These are phyloP conservation scores for Heliosperma pusillum DNA, from an alignment of 148 eudicot species.

Conservation along the genomic window DNA sequence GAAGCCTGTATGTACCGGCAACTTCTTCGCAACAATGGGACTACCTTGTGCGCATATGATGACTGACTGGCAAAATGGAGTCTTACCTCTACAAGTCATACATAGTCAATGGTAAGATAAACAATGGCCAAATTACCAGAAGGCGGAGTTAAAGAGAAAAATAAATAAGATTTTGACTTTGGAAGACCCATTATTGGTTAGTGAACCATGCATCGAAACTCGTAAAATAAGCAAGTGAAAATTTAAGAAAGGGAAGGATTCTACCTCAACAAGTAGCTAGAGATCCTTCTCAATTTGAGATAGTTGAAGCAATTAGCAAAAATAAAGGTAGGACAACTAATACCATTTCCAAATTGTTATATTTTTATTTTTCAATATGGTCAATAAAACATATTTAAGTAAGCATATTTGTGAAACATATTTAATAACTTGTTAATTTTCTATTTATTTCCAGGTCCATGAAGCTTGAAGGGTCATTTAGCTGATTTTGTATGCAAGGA, in stretches of 20 bases:
- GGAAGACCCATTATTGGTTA: background rate
- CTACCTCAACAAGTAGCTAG: conserved; percentile 16
- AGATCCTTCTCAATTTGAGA: conserved; percentile 13
- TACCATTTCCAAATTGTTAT: no score
- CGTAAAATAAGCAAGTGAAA: background rate
- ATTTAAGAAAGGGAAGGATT: background rate
- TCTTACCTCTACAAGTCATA: background rate
- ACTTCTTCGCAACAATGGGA: conserved; percentile 11
- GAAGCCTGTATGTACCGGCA: background rate
- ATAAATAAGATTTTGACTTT: background rate
- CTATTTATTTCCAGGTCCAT: no score
- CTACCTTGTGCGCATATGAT: conserved; percentile 14
- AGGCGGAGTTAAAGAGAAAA: background rate
- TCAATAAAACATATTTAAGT: no score
- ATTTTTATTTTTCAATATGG: no score
- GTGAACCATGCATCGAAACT: background rate
- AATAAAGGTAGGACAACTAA: background rate
- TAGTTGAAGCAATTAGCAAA: conserved; percentile 1
- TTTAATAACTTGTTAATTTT: no score
- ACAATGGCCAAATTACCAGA: background rate
- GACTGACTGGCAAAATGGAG: background rate
- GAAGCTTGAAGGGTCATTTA: no score
- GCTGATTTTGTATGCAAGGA: no score
- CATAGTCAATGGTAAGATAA: conserved; percentile 13
- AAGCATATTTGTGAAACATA: no score